phyloP scores from a whole-genome alignment of 2,329 filamentous ascomycete species.

The Penicillium sp. region DNA sequence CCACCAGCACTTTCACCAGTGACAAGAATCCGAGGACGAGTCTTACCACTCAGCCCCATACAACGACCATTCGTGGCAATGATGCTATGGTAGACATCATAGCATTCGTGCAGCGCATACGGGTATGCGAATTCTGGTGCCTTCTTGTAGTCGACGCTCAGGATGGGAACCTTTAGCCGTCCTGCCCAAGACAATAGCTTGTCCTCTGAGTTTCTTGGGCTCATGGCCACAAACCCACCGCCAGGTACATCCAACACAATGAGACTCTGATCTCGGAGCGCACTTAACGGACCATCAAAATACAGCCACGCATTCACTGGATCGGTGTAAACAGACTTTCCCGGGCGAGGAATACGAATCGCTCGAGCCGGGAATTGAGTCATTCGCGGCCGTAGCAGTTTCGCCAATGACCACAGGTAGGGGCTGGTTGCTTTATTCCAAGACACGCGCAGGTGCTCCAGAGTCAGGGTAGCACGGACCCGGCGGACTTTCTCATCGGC shows the following conservation, averaged over 20 bases:
- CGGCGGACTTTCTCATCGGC: conserved; percentile 96
- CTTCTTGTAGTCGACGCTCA: conserved; percentile 89
- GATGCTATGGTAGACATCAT: conserved; percentile 76
- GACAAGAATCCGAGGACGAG: conserved; percentile 66
- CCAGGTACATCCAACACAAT: conserved; percentile 88
- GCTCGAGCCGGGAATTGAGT: conserved; percentile 77
- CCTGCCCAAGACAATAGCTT: conserved; percentile 90
- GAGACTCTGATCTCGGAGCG: conserved; percentile 71
- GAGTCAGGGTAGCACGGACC: conserved; percentile 78
- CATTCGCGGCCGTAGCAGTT: conserved; percentile 71
- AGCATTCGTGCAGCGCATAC: conserved; percentile 82
- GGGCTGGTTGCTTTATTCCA: conserved; percentile 96
- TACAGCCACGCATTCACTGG: conserved; percentile 87
- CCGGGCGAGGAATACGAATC: conserved; percentile 78
- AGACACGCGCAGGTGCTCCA: conserved; percentile 85
- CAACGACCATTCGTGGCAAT: conserved; percentile 70
- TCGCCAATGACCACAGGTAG: conserved; percentile 71
- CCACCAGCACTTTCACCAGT: conserved; percentile 80
- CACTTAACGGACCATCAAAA: conserved; percentile 80
- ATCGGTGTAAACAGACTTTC: conserved; percentile 75
- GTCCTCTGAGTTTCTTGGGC: conserved; percentile 89
- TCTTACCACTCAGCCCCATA: conserved; percentile 67
- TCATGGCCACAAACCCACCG: conserved; percentile 95
- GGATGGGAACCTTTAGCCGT: conserved; percentile 78
- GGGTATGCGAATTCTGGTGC: conserved; percentile 83